Conservation (phyloP, 805 yeast genomes). For the Spathaspora sp. region DNA sequence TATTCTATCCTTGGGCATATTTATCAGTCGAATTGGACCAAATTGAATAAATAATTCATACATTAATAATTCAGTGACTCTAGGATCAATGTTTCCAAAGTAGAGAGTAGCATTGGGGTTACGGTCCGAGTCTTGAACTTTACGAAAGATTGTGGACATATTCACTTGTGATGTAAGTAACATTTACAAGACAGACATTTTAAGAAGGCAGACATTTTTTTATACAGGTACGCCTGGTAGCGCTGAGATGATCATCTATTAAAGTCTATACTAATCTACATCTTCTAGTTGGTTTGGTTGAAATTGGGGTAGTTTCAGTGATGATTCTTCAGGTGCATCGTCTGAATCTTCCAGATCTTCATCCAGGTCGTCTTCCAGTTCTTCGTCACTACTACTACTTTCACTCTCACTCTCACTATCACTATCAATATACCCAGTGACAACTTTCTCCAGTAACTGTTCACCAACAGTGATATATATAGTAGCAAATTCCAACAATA, state of each 20-base stretch:
- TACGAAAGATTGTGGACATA: conserved; percentile 30
- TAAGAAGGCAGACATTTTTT: too few species aligned
- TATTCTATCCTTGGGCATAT: conserved; percentile 78
- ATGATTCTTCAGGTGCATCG: conserved; percentile 31
- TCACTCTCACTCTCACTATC: conserved; percentile 9
- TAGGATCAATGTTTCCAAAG: conserved; percentile 78
- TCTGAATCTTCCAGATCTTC: conserved; percentile 15
- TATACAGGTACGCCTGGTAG: too few species aligned
- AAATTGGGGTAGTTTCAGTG: conserved; percentile 17
- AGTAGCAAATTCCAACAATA: conserved; percentile 78
- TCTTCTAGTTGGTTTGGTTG: not conserved
- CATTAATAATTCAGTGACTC: conserved; percentile 65
- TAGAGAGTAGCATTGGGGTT: conserved; percentile 66
- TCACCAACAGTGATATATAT: conserved; percentile 40
- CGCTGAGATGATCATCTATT: not conserved
- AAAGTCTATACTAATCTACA: not conserved
- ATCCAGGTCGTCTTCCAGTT: conserved; percentile 2
- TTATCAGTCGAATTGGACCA: conserved; percentile 68
- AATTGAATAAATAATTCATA: conserved; percentile 84
- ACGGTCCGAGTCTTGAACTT: conserved; percentile 42
- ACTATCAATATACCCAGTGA: conserved; percentile 16
- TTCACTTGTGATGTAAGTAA: not conserved
- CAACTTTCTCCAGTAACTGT: conserved; percentile 1
- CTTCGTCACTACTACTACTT: conserved; percentile 11
- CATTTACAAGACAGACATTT: too few species aligned